These are phyloP conservation scores for Jamesozyma piceae DNA, from an alignment of 805 yeast genomes.

Conservation along the genomic window DNA sequence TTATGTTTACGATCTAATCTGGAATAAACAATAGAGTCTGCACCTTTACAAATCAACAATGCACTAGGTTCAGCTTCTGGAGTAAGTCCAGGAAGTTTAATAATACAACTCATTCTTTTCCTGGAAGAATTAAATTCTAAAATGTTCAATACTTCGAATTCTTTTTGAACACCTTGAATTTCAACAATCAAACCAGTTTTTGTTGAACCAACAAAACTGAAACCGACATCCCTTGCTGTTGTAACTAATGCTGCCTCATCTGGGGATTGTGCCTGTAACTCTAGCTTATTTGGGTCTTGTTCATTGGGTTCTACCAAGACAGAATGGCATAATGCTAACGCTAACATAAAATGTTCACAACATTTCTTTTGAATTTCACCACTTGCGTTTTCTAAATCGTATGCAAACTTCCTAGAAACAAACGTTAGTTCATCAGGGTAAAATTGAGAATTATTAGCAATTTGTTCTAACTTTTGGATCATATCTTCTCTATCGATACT, in stretches of 20 bases:
- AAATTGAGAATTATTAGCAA: constrained; percentile 33
- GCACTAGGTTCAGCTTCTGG: constrained; percentile 47
- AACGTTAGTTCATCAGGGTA: constrained; percentile 60
- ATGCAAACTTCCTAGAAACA: constrained; percentile 54
- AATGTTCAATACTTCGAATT: constrained; percentile 61
- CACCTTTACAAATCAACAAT: constrained; percentile 72
- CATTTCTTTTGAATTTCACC: constrained; percentile 43
- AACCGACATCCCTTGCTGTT: constrained; percentile 74
- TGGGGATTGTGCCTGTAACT: constrained; percentile 72
- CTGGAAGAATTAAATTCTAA: constrained; percentile 77
- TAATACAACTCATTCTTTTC: constrained; percentile 79
- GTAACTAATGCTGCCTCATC: constrained; percentile 84
- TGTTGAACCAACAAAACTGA: constrained; percentile 53
- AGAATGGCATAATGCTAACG: constrained; percentile 70
- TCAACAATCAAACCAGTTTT: constrained; percentile 58
- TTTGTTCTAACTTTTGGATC: constrained; percentile 38
- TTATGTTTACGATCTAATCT: constrained; percentile 42
- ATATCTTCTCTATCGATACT: constrained; percentile 48
- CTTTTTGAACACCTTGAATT: constrained; percentile 61
- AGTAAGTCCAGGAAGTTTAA: constrained; percentile 48
- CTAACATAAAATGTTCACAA: constrained; percentile 66
- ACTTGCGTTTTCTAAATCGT: constrained; percentile 45
- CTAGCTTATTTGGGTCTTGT: constrained; percentile 43
- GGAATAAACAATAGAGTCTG: constrained; percentile 69
- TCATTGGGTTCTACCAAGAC: constrained; percentile 64